phyloP scores from a whole-genome alignment of 2,329 filamentous ascomycete species.

The Penicillium janthinellum region DNA sequence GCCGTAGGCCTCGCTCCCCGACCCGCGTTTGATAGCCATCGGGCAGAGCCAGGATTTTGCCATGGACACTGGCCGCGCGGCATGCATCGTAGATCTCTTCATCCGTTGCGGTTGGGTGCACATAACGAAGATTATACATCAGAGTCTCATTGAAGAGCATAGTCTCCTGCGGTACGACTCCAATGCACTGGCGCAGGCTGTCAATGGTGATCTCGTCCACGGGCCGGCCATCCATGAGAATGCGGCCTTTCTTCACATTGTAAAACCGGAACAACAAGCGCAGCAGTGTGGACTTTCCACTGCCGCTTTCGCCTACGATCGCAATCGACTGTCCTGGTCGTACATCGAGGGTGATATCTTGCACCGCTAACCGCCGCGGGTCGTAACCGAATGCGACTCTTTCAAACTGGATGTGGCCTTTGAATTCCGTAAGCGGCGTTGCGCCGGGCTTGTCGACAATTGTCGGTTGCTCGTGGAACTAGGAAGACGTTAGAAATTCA shows the following conservation, averaged over 20 bases:
- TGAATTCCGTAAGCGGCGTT: slow-evolving; percentile 38
- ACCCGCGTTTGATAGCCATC: slow-evolving; percentile 40
- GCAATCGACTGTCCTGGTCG: slow-evolving; percentile 55
- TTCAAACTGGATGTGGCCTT: slow-evolving; percentile 52
- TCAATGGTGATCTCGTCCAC: slow-evolving; percentile 60
- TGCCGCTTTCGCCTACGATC: slow-evolving; percentile 58
- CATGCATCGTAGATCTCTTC: slow-evolving; percentile 38
- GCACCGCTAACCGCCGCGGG: slow-evolving; percentile 48
- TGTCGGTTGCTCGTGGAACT: slow-evolving; percentile 34
- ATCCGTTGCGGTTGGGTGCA: slow-evolving; percentile 40
- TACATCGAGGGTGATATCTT: slow-evolving; percentile 48
- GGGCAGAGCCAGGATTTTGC: slow-evolving; percentile 42
- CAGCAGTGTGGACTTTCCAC: slow-evolving; percentile 57
- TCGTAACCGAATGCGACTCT: slow-evolving; percentile 56
- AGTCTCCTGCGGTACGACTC: slow-evolving; percentile 66
- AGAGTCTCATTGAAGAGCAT: slow-evolving; percentile 66
- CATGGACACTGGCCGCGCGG: slow-evolving; percentile 37
- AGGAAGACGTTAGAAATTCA: neutral
- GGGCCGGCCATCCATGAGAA: slow-evolving; percentile 57
- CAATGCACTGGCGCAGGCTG: slow-evolving; percentile 60
- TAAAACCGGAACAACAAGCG: slow-evolving; percentile 58
- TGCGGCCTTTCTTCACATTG: slow-evolving; percentile 51
- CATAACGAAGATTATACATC: slow-evolving; percentile 66
- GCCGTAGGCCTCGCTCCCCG: slow-evolving; percentile 37
- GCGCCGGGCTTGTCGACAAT: slow-evolving; percentile 43